phyloP scores from a whole-genome alignment of 345 rosid species.

The Linum trigynum region DNA sequence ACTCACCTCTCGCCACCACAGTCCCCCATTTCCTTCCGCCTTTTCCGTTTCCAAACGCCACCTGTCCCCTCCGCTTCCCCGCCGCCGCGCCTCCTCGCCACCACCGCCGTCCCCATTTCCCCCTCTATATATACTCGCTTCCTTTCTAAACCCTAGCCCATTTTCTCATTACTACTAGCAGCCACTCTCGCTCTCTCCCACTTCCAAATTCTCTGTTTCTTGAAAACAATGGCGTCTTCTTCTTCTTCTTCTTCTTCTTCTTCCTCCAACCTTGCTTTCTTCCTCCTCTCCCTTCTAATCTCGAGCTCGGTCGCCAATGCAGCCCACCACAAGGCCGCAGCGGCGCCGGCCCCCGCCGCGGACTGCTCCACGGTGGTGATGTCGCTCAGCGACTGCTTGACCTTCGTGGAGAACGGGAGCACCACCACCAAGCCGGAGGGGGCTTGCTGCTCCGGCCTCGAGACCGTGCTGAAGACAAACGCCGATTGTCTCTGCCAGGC shows the following conservation, averaged over 20 bases:
- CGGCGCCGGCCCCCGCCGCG: slow-evolving; percentile 37
- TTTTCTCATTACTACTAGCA: too few relatives aligned
- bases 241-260: neutral
- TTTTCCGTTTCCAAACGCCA: too few relatives aligned
- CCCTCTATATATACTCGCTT: too few relatives aligned
- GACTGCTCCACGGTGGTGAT: slow-evolving; percentile 55
- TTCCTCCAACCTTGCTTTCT: neutral
- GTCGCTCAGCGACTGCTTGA: slow-evolving; percentile 65
- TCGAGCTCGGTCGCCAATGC: slow-evolving; percentile 6
- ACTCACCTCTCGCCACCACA: too few relatives aligned
- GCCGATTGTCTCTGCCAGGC: slow-evolving; percentile 78
- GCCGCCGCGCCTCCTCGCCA: too few relatives aligned
- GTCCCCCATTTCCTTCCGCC: too few relatives aligned
- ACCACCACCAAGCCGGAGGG: slow-evolving; percentile 45
- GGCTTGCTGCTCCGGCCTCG: slow-evolving; percentile 66
- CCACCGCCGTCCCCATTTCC: too few relatives aligned
- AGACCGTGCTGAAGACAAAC: slow-evolving; percentile 52
- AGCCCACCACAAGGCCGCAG: slow-evolving; percentile 15
- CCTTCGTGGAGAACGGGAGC: slow-evolving; percentile 62
- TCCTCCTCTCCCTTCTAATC: slow-evolving; percentile 14
- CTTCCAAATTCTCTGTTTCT: neutral
- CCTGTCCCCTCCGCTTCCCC: too few relatives aligned
- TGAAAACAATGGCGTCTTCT: slow-evolving; percentile 8
- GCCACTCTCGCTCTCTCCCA: neutral
- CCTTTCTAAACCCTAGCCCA: neutral